These are phyloP conservation scores for Ganoderma multipileum DNA, from an alignment of 1,284 basidiomycete genomes.

Conservation along the genomic window DNA sequence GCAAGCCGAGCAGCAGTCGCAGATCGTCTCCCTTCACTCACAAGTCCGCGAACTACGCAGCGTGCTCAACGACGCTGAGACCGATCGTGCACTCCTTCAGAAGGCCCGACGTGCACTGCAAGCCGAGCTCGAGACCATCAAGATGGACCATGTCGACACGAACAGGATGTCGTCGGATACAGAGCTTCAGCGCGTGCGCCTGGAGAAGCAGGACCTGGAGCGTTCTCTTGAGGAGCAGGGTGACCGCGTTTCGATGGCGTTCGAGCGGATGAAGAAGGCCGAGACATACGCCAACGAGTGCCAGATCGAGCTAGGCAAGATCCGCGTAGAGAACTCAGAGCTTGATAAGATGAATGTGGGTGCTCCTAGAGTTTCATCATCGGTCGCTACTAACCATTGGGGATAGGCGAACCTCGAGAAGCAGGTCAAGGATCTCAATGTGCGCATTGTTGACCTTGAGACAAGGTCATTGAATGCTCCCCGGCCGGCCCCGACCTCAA, in stretches of 20 bases:
- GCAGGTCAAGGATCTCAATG: conserved; percentile 82
- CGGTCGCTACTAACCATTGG: conserved; percentile 7
- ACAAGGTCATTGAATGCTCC: conserved; percentile 75
- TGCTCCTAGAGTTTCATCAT: conserved; percentile 22
- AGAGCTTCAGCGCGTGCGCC: conserved; percentile 74
- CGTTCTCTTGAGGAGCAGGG: conserved; percentile 81
- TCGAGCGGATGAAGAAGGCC: conserved; percentile 82
- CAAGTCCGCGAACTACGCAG: conserved; percentile 85
- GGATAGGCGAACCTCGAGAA: conserved; percentile 80
- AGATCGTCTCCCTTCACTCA: conserved; percentile 83
- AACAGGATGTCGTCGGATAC: conserved; percentile 76
- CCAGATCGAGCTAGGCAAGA: conserved; percentile 76
- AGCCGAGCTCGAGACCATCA: conserved; percentile 81
- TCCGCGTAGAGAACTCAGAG: conserved; percentile 79
- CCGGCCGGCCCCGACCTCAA: conserved; percentile 57
- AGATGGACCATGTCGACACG: conserved; percentile 75
- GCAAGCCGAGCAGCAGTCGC: conserved; percentile 82
- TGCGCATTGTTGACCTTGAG: conserved; percentile 83
- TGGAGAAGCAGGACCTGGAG: conserved; percentile 83
- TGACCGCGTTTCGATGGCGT: conserved; percentile 74
- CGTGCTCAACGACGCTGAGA: conserved; percentile 84
- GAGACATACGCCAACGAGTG: conserved; percentile 79
- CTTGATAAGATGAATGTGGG: conserved; percentile 80
- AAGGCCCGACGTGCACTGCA: conserved; percentile 85
- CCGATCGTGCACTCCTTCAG: conserved; percentile 79